These are phyloP conservation scores for Nicotiana rustica DNA, from an alignment of 305 asterid genomes.

Conservation along the genomic window DNA sequence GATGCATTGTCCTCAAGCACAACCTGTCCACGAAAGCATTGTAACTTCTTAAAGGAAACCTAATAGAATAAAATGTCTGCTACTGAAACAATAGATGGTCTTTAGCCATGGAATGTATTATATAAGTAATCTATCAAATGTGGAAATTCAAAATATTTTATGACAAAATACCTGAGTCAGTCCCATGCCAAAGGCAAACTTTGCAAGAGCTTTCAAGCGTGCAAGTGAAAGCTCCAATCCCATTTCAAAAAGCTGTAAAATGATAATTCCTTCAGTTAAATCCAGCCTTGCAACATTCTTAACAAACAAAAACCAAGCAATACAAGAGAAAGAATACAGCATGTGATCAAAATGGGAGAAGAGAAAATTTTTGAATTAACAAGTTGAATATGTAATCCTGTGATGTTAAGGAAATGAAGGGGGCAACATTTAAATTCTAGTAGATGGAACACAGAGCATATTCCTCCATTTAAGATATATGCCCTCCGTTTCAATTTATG, in stretches of 20 bases:
- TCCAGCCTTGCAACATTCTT: conserved; percentile 24
- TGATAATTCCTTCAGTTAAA: conserved; percentile 45
- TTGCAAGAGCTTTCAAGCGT: conserved; percentile 93
- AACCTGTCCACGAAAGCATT: background rate
- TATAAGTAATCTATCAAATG: background rate
- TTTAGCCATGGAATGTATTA: background rate
- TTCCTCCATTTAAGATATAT: conserved; percentile 12
- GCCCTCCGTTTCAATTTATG: no score
- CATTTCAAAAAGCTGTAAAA: conserved; percentile 97
- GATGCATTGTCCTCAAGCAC: conserved; percentile 12
- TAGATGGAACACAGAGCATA: conserved; percentile 13
- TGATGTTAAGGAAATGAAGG: conserved; percentile 12
- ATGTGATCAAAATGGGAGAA: background rate
- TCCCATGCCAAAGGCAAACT: conserved; percentile 97
- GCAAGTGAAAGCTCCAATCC: conserved; percentile 98
- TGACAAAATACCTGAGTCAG: conserved; percentile 75
- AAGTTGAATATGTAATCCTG: background rate
- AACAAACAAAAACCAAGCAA: conserved; percentile 17
- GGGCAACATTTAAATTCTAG: conserved; percentile 21
- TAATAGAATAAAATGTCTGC: background rate
- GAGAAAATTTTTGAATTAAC: background rate
- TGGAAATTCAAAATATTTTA: background rate
- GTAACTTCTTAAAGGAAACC: background rate
- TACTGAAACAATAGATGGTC: background rate
- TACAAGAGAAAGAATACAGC: conserved; percentile 18